phyloP scores from a whole-genome alignment of 2,329 filamentous ascomycete genomes.

The Thielaviopsis populi region DNA sequence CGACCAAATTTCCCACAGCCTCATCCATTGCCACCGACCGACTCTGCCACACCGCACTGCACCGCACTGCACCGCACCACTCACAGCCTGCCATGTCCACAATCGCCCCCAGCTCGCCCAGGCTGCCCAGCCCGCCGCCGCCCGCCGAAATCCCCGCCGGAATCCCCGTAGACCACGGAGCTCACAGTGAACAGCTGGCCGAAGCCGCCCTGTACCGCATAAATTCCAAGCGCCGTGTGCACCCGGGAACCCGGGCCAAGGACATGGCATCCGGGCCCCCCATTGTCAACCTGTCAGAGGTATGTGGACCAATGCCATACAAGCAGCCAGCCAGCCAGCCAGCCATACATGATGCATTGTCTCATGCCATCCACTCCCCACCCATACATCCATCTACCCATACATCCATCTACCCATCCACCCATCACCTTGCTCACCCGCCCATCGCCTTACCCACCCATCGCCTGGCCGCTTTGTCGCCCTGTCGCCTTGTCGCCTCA shows the following conservation, averaged over 20 bases:
- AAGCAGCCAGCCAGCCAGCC: neutral
- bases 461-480: no score
- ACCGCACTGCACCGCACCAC: neutral
- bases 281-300: constrained; percentile 70
- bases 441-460: no score
- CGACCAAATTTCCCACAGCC: neutral
- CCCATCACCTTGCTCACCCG: no score
- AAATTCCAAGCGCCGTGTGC: constrained; percentile 69
- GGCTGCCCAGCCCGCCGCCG: constrained; percentile 86
- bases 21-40: neutral
- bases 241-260: constrained; percentile 77
- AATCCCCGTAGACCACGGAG: constrained; percentile 56
- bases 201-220: constrained; percentile 51
- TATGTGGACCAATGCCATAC: constrained; percentile 24
- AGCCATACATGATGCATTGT: no score
- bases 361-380: no score
- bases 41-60: no score
- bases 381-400: no score
- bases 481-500: neutral
- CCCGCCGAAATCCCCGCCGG: constrained; percentile 88
- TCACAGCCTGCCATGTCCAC: constrained; percentile 30
- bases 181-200: constrained; percentile 33
- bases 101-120: constrained; percentile 62
- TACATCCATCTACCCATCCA: no score
- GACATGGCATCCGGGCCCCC: constrained; percentile 91